Evolutionary conservation across 768 basidiomycete species (phyloP), one percentile per base, ranked within the genome.

Genomic region (Rhodotorula sphaerocarpa): DNA sequence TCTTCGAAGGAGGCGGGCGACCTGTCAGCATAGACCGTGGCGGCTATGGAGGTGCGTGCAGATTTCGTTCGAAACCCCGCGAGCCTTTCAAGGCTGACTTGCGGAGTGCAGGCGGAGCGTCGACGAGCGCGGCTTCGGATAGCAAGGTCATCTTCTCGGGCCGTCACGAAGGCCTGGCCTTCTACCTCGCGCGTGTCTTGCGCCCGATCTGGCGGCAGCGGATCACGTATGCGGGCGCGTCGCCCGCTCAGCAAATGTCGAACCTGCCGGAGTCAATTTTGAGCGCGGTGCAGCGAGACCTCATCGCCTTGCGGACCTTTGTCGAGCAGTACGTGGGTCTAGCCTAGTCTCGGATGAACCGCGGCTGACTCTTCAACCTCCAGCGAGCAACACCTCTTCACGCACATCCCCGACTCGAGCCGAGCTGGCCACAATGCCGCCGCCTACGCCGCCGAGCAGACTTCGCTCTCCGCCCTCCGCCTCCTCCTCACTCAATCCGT

Each of bases 181-280:
- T 93, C 33, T 91, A 90, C 74, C 84, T 97, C 73, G 82, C 89
- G 11, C 81, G 95, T 47, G 79, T 95, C 30, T 77, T 95, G 27
- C 79, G 90, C 36, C 87, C 90, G 2, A 79, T 95, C 63, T 96
- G 95, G 93, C 86, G 84, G 70, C 78, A 81, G 54, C 88, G 85
- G 70, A 76, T 99, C 55, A 88, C 86, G 34, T 48, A 54, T 11
- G 50, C 33, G 31, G 50, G 50, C 16, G 21, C 25, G 25, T 10
- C 50, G 50, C 50, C 50, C 3, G 50, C 50, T 11, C 20, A 36
- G 34, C 67, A 68, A 36, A 34, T 43, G 7, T 39, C 86, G 41
- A 82, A 83, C 52, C 75, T 88, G 30, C 74, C 82, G 12, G 88
- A 90, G 50, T 76, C 79, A 36, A 74, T 79, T 3, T 78, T 92